Evolutionary conservation across 331 rosid species (phyloP), one percentile per base, ranked within the genome.

Genomic region (Rosa hybrid): DNA sequence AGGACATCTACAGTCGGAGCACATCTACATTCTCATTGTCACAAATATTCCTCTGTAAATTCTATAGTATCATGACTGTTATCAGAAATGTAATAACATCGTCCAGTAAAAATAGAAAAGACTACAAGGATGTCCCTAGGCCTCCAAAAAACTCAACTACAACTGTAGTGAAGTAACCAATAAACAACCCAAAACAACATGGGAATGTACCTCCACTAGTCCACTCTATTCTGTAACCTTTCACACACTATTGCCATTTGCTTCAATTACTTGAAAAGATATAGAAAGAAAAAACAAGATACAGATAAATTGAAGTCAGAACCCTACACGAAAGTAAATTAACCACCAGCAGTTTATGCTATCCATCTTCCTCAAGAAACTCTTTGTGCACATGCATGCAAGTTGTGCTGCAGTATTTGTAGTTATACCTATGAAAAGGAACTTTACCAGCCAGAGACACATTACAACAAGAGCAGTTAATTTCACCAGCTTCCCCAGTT

Each of bases 321-420:
- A 50, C 16, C 8, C 30, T n/a, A 27, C 20, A 60, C 1, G 1
- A 63, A 50, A 72, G n/a, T 38, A 48, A 20, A 80, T 8, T 12
- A 9, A 39, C 41, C 14, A 56, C 27, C 7, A 6, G 42, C 49
- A 8, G 62, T 21, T 16, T 44, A 21, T 49, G 39, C 86, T 78
- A 92, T 64, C 76, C 92, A 76, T 90, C 97, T 73, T 90, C 97
- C 77, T 95, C 98, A 45, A 95, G 90, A 84, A 88, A 78, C 86
- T 91, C 97, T 83, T 60, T 83, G 92, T 95, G 99, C 30, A 95
- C 90, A 81, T 92, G 96, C 99, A 95, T 93, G 91, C 99, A 95
- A 38, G 99, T 88, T 20, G 97, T 81, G 94, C 98, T 95, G 91
- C 99, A 95, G 87, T 95, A 95, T 81, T 93, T 95, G 88, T 90